Percentiles rank a stretch among this genome's conserved stretches.
Evolutionary conservation across 2,329 filamentous ascomycete species (phyloP).

Genomic region (Grosmannia penicillata): DNA sequence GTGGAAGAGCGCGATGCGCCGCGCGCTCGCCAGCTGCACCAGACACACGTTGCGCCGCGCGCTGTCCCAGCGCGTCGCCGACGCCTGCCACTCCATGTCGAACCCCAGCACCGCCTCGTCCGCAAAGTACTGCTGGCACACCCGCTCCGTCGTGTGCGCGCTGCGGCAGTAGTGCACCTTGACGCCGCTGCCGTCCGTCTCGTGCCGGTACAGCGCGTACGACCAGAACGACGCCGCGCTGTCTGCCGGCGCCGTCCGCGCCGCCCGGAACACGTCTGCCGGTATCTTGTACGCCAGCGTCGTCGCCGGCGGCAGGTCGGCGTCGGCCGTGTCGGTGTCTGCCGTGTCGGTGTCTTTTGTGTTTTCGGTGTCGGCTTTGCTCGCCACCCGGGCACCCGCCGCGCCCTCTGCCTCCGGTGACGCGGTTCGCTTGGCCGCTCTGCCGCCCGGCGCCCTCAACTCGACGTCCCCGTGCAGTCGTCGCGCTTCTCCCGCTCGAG

Average conservation of each 20-base stretch:
- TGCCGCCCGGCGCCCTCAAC: too few species aligned
- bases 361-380: too few species aligned
- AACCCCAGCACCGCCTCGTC: constrained; percentile 64
- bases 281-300: constrained; percentile 31
- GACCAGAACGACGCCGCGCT: constrained; percentile 48
- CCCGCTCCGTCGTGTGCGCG: constrained; percentile 49
- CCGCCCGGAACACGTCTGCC: constrained; percentile 28
- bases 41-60: constrained; percentile 61
- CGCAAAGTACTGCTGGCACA: constrained; percentile 50
- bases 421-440: too few species aligned
- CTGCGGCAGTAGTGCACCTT: constrained; percentile 66
- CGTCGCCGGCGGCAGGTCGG: constrained; percentile 21
- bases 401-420: too few species aligned
- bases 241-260: constrained; percentile 28
- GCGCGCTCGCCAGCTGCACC: constrained; percentile 67
- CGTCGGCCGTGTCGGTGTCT: too few species aligned
- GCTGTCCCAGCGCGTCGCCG: constrained; percentile 28
- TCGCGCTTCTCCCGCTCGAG: too few species aligned
- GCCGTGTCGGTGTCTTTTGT: constrained; percentile 1
- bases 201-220: constrained; percentile 49
- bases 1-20: constrained; percentile 70
- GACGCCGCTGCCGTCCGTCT: constrained; percentile 34
- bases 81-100: constrained; percentile 69
- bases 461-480: too few species aligned
- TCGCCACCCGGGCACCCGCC: too few species aligned